A percentile compares a stretch with the other conserved stretches of the same genome.
Conservation (phyloP, 1,284 basidiomycete genomes). For the Pyrrhoderma lamaoense region DNA sequence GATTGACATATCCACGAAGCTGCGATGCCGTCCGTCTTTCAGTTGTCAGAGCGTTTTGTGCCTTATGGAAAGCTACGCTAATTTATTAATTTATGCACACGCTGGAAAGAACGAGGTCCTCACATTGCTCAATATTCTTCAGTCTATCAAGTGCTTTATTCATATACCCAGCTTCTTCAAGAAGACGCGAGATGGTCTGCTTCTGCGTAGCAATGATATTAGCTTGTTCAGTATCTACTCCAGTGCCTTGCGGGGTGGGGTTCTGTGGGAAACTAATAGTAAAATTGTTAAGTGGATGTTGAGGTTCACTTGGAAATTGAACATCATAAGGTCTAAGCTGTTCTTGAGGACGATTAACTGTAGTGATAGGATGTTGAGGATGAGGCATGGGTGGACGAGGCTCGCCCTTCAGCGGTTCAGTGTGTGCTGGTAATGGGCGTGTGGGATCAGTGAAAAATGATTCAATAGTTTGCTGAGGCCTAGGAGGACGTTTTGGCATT, state of each 20-base stretch:
- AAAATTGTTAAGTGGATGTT: not conserved
- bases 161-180: conserved; percentile 16
- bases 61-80: conserved; percentile 13
- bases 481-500: conserved; percentile 6
- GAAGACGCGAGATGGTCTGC: conserved; percentile 14
- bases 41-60: conserved; percentile 13
- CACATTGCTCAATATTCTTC: conserved; percentile 14
- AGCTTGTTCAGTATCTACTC: conserved; percentile 3
- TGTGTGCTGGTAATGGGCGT: conserved; percentile 1
- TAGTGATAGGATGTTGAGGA: not conserved
- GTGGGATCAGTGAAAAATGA: conserved; percentile 9
- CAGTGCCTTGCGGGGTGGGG: not conserved
- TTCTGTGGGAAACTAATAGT: not conserved
- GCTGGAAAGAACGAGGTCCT: not conserved
- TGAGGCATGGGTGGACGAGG: not conserved
- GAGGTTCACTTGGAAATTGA: conserved; percentile 1
- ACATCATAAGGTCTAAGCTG: conserved; percentile 7
- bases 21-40: conserved; percentile 15
- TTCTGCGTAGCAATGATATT: conserved; percentile 15
- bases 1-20: conserved; percentile 12
- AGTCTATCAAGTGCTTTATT: conserved; percentile 15
- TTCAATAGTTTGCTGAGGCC: conserved; percentile 1
- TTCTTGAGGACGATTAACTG: conserved; percentile 4
- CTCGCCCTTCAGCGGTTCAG: conserved; percentile 1
- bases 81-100: not conserved